A percentile compares a stretch with the other conserved stretches of the same genome.
Evolutionary conservation across 805 yeast genomes (phyloP).

Genomic region (Suhomyces sp.): DNA sequence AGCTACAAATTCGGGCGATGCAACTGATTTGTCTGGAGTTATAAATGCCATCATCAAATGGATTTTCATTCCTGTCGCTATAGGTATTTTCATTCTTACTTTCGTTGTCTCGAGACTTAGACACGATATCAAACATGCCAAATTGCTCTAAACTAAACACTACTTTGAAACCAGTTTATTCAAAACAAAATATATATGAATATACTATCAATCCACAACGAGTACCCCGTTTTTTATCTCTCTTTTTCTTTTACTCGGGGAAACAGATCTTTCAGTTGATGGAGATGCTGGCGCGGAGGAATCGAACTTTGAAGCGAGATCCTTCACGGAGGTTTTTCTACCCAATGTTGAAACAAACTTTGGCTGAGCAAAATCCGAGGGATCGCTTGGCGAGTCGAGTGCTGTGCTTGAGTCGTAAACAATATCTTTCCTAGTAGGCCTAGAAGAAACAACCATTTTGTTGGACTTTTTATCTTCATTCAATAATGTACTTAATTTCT

Average conservation of each 20-base stretch:
- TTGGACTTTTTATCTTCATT: slow-evolving; percentile 10
- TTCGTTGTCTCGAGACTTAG: slow-evolving; percentile 52
- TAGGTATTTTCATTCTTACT: slow-evolving; percentile 40
- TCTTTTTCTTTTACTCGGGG: slow-evolving; percentile 12
- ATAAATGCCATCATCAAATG: slow-evolving; percentile 30
- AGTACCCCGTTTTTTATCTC: slow-evolving; percentile 2
- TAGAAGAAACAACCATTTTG: slow-evolving; percentile 21
- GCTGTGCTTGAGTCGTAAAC: slow-evolving; percentile 13
- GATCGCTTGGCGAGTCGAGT: slow-evolving; percentile 8
- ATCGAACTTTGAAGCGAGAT: slow-evolving; percentile 29
- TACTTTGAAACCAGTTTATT: neutral
- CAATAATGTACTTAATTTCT: slow-evolving; percentile 21
- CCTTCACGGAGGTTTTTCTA: slow-evolving; percentile 33
- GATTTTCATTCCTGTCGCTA: slow-evolving; percentile 41
- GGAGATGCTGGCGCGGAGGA: slow-evolving; percentile 14
- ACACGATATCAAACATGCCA: slow-evolving; percentile 59
- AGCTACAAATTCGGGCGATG: slow-evolving; percentile 4
- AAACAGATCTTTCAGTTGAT: slow-evolving; percentile 11
- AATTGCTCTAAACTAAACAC: slow-evolving; percentile 41
- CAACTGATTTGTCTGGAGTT: slow-evolving; percentile 17
- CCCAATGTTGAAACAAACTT: slow-evolving; percentile 25
- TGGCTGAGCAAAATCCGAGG: slow-evolving; percentile 26
- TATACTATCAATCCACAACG: slow-evolving; percentile 2
- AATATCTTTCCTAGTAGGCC: slow-evolving; percentile 26
- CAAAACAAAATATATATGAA: neutral